A percentile compares a stretch with the other conserved stretches of the same genome.
These are phyloP conservation scores for Aphanoascus verrucosus DNA, from an alignment of 2,329 filamentous ascomycete species.

Conservation along the genomic window DNA sequence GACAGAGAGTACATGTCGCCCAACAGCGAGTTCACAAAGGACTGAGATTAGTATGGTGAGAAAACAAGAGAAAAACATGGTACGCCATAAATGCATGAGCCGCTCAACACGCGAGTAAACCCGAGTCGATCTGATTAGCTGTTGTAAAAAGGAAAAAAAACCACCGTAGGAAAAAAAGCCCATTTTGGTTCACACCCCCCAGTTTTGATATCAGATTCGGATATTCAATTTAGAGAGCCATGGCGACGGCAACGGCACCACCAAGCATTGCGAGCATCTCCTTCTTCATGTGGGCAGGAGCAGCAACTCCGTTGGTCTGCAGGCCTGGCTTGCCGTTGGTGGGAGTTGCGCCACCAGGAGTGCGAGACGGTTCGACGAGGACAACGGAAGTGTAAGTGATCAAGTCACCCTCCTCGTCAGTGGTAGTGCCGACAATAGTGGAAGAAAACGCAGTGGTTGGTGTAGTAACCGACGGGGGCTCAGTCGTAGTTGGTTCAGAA, in stretches of 20 bases:
- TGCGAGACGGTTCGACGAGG: slow-evolving; percentile 31
- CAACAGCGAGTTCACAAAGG: background rate
- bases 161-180: background rate
- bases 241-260: slow-evolving; percentile 32
- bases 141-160: background rate
- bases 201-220: background rate
- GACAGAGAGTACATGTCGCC: background rate
- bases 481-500: slow-evolving; percentile 21
- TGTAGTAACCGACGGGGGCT: slow-evolving; percentile 18
- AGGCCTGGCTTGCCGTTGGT: slow-evolving; percentile 26
- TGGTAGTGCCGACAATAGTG: slow-evolving; percentile 34
- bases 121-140: background rate
- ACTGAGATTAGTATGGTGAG: background rate
- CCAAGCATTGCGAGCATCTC: slow-evolving; percentile 33
- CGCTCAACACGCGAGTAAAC: background rate
- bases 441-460: slow-evolving; percentile 16
- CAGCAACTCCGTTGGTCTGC: slow-evolving; percentile 30
- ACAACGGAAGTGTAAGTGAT: slow-evolving; percentile 38
- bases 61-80: background rate
- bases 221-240: slow-evolving; percentile 24
- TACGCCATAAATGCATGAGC: background rate
- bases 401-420: slow-evolving; percentile 32
- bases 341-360: slow-evolving; percentile 17
- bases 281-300: slow-evolving; percentile 23
- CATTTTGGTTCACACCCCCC: background rate